Base-by-base conservation (phyloP, 225 moss, liverwort and hornwort species). In the Neckera pumila region DNA sequence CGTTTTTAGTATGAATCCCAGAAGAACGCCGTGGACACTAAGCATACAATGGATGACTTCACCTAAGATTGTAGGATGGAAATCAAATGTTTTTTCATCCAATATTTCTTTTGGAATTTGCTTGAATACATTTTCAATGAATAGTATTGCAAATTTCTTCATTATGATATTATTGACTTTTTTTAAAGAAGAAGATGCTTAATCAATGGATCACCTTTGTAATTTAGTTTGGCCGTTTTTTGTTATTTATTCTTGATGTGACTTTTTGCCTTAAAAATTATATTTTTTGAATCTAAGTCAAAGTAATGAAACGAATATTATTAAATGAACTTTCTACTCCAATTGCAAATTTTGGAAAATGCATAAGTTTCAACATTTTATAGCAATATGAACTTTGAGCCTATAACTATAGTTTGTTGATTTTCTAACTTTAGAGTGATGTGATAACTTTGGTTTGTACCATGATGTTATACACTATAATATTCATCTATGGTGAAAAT, bases 281-380 rank as follows among this genome's bases (percentile, higher is more conserved):
- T n/a, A 2, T 66, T 66, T 31, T 66, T n/a, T 21, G 21, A 66
- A 66, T n/a, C n/a, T 21, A 6, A 66, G 0, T n/a, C 1, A 2
- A n/a, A n/a, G 1, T n/a, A 36, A 66, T 11, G 21, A 66, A 66
- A n/a, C 12, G 11, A n/a, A n/a, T 20, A 2, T 21, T 66, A n/a
- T n/a, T 11, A 12, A n/a, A 12, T 66, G 6, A 0, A 6, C 0
- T 66, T n/a, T 66, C 6, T 6, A 66, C 0, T 11, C 12, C 0
- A 66, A 11, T 65, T 19, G n/a, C 1, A 0, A 65, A 19, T 10
- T 18, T 65, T 5, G 5, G 19, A 34, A 19, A 36, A 36, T 11
- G 18, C 1, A 5, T 10, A 19, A 18, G 19, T 18, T 34, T 19
- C 5, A 11, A 36, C 20, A 19, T 19, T 36, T 34, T 21, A 67